Percentiles rank a stretch among this genome's conserved stretches.
phyloP scores from a whole-genome alignment of 257 asterid species.

The Ballota nigra region DNA sequence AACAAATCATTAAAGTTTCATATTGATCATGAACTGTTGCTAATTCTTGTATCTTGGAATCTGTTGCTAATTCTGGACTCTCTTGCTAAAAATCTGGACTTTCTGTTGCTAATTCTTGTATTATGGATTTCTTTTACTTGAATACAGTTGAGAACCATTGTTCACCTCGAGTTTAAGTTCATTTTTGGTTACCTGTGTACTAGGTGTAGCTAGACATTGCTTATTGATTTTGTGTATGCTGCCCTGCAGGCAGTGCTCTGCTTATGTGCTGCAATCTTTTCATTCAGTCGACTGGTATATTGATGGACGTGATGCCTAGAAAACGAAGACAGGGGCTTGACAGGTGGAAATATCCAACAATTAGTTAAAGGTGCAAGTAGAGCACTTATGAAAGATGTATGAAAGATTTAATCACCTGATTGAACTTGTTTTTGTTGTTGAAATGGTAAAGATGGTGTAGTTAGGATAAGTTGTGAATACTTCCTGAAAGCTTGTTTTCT shows the following conservation, averaged over 20 bases:
- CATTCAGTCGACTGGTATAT: background rate
- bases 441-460: background rate
- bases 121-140: background rate
- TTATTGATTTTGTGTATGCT: background rate
- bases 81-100: too few relatives aligned
- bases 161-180: background rate
- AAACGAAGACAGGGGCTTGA: conserved; percentile 61
- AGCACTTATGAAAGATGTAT: background rate
- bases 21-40: background rate
- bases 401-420: background rate
- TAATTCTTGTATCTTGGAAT: background rate
- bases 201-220: background rate
- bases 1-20: background rate
- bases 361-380: background rate
- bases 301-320: background rate
- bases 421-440: too few relatives aligned
- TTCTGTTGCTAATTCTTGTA: background rate
- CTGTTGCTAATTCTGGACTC: background rate
- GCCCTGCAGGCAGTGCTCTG: too few relatives aligned
- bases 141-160: background rate
- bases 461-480: background rate
- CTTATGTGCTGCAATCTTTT: background rate
- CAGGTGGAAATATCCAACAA: conserved; percentile 34
- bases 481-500: background rate
- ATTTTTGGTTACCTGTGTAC: background rate